These are phyloP conservation scores for Staphylotrichum longicolle DNA, from an alignment of 495 filamentous ascomycete species.

Conservation along the genomic window DNA sequence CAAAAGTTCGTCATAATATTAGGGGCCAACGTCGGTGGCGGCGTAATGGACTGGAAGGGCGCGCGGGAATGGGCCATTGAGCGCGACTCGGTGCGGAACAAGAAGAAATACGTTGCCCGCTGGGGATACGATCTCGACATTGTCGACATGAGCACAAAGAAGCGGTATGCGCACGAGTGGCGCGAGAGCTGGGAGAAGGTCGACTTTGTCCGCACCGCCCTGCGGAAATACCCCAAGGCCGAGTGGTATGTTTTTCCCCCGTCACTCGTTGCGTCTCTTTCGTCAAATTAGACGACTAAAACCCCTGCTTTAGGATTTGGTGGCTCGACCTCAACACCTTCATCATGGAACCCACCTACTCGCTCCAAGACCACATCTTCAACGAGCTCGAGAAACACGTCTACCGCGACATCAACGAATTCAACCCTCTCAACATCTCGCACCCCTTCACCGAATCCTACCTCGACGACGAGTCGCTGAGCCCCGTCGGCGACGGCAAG, in stretches of 20 bases:
- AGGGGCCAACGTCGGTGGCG: conserved; percentile 89
- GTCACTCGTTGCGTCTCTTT: neutral
- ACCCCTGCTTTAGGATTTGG: conserved; percentile 72
- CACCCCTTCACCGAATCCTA: conserved; percentile 72
- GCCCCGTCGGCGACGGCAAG: conserved; percentile 71
- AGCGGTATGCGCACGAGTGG: conserved; percentile 98
- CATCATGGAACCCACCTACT: conserved; percentile 94
- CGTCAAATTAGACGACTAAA: conserved; percentile 7
- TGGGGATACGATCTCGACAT: conserved; percentile 98
- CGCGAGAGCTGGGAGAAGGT: conserved; percentile 99
- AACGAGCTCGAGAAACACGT: conserved; percentile 67
- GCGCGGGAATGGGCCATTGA: conserved; percentile 97
- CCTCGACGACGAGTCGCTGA: conserved; percentile 69
- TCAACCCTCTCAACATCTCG: conserved; percentile 91
- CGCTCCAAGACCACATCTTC: conserved; percentile 88
- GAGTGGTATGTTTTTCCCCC: conserved; percentile 71
- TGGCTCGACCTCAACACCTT: conserved; percentile 98
- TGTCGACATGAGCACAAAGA: conserved; percentile 97
- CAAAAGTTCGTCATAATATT: conserved; percentile 91
- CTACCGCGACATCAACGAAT: conserved; percentile 94
- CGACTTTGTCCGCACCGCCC: conserved; percentile 84
- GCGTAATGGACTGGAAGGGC: conserved; percentile 99
- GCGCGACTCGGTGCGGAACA: conserved; percentile 92
- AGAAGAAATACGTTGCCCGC: conserved; percentile 75
- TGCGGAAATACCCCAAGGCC: conserved; percentile 90